These are phyloP conservation scores for Pseudopithomyces maydicus DNA, from an alignment of 2,329 filamentous ascomycete genomes.

Conservation along the genomic window DNA sequence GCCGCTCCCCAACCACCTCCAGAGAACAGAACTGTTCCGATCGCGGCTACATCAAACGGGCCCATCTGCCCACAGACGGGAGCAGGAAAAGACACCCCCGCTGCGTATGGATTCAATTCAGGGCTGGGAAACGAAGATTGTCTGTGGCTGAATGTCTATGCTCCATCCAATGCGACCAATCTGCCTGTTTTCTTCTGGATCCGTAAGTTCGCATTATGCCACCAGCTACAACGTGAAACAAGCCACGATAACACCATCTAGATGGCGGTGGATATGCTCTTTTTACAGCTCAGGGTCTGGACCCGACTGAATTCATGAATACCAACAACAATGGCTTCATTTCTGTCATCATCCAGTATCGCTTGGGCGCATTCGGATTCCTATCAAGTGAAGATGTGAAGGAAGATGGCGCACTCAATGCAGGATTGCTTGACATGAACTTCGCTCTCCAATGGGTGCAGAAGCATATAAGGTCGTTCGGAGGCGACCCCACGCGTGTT, in stretches of 20 bases:
- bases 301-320: constrained; percentile 38
- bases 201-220: constrained; percentile 33
- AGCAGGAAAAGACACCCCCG: constrained; percentile 29
- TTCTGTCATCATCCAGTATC: constrained; percentile 58
- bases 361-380: constrained; percentile 66
- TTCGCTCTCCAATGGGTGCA: constrained; percentile 66
- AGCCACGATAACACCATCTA: constrained; percentile 16
- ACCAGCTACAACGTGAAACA: too few species aligned
- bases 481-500: constrained; percentile 63
- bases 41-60: constrained; percentile 51
- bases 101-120: constrained; percentile 37
- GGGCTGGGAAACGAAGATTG: constrained; percentile 47
- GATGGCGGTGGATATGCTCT: constrained; percentile 48
- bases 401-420: constrained; percentile 64
- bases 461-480: constrained; percentile 56
- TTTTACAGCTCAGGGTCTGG: constrained; percentile 34
- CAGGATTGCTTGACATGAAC: constrained; percentile 67
- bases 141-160: constrained; percentile 48
- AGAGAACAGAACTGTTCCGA: constrained; percentile 46
- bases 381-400: constrained; percentile 63
- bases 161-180: constrained; percentile 49
- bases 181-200: constrained; percentile 62
- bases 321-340: constrained; percentile 57
- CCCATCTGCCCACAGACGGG: constrained; percentile 41
- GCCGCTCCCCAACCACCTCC: constrained; percentile 54